phyloP scores from a whole-genome alignment of 225 moss, liverwort and hornwort species.

The Pleurozium schreberi region DNA sequence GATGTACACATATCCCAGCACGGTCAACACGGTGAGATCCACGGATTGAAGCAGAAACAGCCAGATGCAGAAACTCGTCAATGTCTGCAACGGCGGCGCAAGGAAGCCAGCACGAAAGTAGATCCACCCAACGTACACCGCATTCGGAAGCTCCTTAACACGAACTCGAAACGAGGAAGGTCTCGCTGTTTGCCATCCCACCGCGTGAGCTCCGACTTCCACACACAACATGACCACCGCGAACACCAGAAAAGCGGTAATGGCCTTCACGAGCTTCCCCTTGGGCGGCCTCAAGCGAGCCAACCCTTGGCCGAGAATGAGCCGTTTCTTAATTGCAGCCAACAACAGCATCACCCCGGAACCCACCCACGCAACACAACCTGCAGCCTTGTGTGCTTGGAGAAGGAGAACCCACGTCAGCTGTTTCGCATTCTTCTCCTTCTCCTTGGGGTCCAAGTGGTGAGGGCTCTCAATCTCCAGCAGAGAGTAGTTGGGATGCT shows the following conservation, averaged over 20 bases:
- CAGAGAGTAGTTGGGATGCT: slow-evolving; percentile 66
- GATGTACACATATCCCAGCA: slow-evolving; percentile 65
- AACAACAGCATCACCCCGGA: slow-evolving; percentile 47
- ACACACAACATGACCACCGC: slow-evolving; percentile 56
- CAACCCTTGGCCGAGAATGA: slow-evolving; percentile 57
- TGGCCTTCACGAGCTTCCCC: slow-evolving; percentile 46
- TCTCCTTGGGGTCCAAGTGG: slow-evolving; percentile 35
- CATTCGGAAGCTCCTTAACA: slow-evolving; percentile 2
- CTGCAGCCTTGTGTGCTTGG: slow-evolving; percentile 63
- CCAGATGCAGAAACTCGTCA: slow-evolving; percentile 61
- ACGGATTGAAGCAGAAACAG: slow-evolving; percentile 76
- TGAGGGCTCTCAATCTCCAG: slow-evolving; percentile 60
- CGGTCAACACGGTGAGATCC: slow-evolving; percentile 43
- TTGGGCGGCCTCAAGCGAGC: slow-evolving; percentile 5
- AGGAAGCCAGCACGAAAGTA: slow-evolving; percentile 18
- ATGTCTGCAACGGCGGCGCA: slow-evolving; percentile 50
- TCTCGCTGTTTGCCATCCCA: slow-evolving; percentile 45
- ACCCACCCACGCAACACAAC: slow-evolving; percentile 53
- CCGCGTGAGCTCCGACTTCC: slow-evolving; percentile 47
- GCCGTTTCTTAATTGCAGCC: slow-evolving; percentile 52
- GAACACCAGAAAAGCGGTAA: slow-evolving; percentile 47
- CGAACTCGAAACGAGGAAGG: not conserved
- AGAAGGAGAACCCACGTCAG: slow-evolving; percentile 70
- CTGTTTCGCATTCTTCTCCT: slow-evolving; percentile 51
- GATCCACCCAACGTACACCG: slow-evolving; percentile 5